Evolutionary conservation across 2,329 filamentous ascomycete species (phyloP).

Genomic region (Fusarium virguliforme): DNA sequence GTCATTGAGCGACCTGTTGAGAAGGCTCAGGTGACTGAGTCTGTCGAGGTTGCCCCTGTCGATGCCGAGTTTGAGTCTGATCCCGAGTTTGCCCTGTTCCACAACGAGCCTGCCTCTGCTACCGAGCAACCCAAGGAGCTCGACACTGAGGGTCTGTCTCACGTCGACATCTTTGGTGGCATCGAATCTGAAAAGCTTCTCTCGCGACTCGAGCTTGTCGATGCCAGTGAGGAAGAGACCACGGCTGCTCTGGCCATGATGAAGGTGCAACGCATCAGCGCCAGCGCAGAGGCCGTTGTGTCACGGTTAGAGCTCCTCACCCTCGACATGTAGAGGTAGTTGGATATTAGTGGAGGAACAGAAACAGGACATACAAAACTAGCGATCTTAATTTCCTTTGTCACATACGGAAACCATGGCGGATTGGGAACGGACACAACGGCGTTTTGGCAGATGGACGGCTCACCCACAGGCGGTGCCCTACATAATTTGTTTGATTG

Average conservation of each 20-base stretch:
- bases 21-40: constrained; percentile 53
- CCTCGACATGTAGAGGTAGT: constrained; percentile 51
- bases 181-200: constrained; percentile 76
- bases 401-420: constrained; percentile 42
- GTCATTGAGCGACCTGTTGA: constrained; percentile 66
- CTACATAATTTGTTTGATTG: constrained; percentile 49
- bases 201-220: constrained; percentile 75
- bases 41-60: constrained; percentile 49
- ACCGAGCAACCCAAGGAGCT: constrained; percentile 57
- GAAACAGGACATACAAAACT: constrained; percentile 38
- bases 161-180: constrained; percentile 66
- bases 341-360: not conserved
- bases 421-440: constrained; percentile 41
- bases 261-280: constrained; percentile 67
- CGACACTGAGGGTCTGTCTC: constrained; percentile 61
- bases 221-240: constrained; percentile 67
- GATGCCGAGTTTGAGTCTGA: constrained; percentile 76
- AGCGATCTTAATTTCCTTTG: constrained; percentile 49
- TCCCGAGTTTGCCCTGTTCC: constrained; percentile 74
- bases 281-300: constrained; percentile 55
- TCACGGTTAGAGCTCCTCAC: constrained; percentile 60
- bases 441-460: constrained; percentile 48
- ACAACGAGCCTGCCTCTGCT: constrained; percentile 58
- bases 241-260: constrained; percentile 63
- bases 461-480: constrained; percentile 34